Evolutionary conservation across 169 alveolate genomes (phyloP), one percentile per base, ranked within the genome.

Genomic region (Plasmodium blacklocki): DNA sequence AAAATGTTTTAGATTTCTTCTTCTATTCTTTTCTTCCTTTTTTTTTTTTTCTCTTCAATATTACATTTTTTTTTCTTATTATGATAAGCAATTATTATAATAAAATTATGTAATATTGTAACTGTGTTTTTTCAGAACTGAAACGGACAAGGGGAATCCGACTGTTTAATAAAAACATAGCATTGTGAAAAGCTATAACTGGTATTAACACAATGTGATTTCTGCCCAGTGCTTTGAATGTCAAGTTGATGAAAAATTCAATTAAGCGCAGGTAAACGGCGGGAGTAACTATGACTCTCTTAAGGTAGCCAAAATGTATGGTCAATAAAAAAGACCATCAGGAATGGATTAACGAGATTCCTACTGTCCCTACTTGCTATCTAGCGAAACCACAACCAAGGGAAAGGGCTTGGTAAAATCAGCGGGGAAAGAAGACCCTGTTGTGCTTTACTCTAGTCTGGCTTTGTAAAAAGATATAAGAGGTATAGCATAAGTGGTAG

Each of bases 161-260:
- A 95, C 98, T 95, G 96, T 95, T 96, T 96, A 94, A 95, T 96
- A 91, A 95, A 93, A 95, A 95, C 97, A 95, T 94, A 95, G 97
- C 97, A 94, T 94, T 95, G 98, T 94, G 97, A 95, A 89, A n/a
- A 96, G 94, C 96, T 97, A 78, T 74, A 94, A 92, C 87, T 74
- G 96, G 97, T 94, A 97, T 94, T 96, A 97, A 95, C 97, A 93
- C 97, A 95, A 95, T 94, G 97, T 97, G 97, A 95, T 94, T 95
- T 97, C 97, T 97, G 98, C 98, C 98, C 98, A 96, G 97, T 96
- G 97, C 98, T 95, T 97, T 95, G 98, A 96, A 94, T 96, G 96
- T 95, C 97, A 95, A 95, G 74, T 96, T 94, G 97, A 88, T 92
- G 97, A 93, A 95, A 32, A 32, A 95, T 96, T 96, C 98, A 93